Evolutionary conservation across 768 basidiomycete genomes (phyloP).

Genomic region (Termitomyces sp.): DNA sequence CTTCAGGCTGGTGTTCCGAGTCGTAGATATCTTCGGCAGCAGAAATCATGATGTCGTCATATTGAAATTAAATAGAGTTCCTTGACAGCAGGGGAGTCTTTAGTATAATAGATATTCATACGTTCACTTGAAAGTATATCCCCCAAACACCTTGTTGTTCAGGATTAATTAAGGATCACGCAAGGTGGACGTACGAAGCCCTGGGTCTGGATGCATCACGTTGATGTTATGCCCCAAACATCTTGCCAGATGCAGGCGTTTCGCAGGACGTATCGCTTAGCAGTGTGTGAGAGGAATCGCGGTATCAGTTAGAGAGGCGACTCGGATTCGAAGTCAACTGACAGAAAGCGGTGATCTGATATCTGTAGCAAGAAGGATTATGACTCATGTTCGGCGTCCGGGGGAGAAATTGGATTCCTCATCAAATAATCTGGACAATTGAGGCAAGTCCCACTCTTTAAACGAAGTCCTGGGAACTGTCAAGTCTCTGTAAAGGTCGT

Average conservation of each 20-base stretch:
- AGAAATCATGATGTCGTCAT: background rate
- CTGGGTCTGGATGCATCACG: no score
- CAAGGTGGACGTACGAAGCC: background rate
- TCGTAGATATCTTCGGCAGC: background rate
- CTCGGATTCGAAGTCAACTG: background rate
- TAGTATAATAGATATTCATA: no score
- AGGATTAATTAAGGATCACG: background rate
- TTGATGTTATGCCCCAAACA: no score
- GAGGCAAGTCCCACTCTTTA: no score
- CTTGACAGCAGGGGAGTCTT: no score
- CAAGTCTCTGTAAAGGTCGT: background rate
- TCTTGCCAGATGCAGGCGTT: background rate
- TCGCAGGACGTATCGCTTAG: background rate
- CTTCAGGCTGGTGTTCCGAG: background rate
- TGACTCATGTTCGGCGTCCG: background rate
- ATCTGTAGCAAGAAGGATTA: background rate
- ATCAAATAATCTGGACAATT: background rate
- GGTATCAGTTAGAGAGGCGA: background rate
- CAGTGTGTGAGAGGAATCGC: background rate
- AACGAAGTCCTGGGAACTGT: background rate
- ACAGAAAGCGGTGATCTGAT: background rate
- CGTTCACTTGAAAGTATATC: background rate
- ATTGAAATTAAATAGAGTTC: background rate
- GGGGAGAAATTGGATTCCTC: background rate
- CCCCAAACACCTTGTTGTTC: no score